Evolutionary conservation across 2,329 filamentous ascomycete species (phyloP).

Genomic region (Diaporthe capsici): DNA sequence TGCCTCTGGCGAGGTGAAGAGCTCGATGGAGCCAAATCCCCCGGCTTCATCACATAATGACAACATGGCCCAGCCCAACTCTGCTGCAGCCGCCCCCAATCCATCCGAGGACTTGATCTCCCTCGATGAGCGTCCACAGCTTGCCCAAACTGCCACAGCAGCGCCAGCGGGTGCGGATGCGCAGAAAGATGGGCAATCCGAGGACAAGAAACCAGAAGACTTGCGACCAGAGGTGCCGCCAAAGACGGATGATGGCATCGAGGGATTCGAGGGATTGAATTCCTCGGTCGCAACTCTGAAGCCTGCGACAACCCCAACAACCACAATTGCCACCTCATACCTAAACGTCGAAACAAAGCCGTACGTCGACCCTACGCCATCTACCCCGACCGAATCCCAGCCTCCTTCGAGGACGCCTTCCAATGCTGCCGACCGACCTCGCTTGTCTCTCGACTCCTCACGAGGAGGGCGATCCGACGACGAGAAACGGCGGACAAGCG

Average conservation of each 20-base stretch:
- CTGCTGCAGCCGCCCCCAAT: conserved; percentile 22
- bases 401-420: conserved; percentile 73
- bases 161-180: not conserved
- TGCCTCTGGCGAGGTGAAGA: conserved; percentile 38
- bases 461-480: conserved; percentile 71
- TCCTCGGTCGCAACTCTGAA: conserved; percentile 65
- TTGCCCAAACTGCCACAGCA: not conserved
- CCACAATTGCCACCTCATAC: conserved; percentile 56
- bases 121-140: conserved; percentile 11
- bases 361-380: conserved; percentile 72
- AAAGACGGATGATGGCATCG: conserved; percentile 37
- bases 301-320: conserved; percentile 57
- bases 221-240: conserved; percentile 17
- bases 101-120: conserved; percentile 37
- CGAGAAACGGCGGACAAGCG: conserved; percentile 69
- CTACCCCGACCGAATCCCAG: conserved; percentile 68
- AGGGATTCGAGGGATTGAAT: conserved; percentile 53
- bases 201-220: conserved; percentile 1
- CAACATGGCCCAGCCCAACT: conserved; percentile 23
- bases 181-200: conserved; percentile 15
- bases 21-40: conserved; percentile 39
- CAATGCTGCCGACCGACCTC: conserved; percentile 65
- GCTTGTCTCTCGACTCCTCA: conserved; percentile 59
- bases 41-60: conserved; percentile 34
- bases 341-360: conserved; percentile 62